Evolutionary conservation across 1,139 yeast genomes (phyloP).

Genomic region (Geotrichum candidum): DNA sequence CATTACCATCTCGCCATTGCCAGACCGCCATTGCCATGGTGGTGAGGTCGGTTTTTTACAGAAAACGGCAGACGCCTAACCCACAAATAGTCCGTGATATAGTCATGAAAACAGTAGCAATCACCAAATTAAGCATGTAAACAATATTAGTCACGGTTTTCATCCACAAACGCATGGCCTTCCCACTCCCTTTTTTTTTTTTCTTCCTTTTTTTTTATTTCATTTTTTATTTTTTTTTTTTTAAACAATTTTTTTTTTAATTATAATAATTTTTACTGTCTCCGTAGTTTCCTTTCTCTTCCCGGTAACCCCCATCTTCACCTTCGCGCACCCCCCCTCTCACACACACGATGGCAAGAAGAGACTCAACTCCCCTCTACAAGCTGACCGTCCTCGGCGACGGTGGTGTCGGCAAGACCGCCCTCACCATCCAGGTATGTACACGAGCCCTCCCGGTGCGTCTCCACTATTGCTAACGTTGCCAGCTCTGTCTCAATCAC

Average conservation of each 20-base stretch:
- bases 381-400: slow-evolving; percentile 95
- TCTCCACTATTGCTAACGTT: not conserved
- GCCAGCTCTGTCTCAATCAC: slow-evolving; percentile 42
- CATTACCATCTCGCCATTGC: too few relatives aligned
- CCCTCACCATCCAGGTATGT: slow-evolving; percentile 67
- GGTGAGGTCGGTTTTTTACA: too few relatives aligned
- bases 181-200: not conserved
- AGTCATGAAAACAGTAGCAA: too few relatives aligned
- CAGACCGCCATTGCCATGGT: too few relatives aligned
- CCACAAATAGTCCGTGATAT: too few relatives aligned
- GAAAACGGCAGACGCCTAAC: too few relatives aligned
- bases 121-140: too few relatives aligned
- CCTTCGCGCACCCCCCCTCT: not conserved
- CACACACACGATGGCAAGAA: slow-evolving; percentile 10
- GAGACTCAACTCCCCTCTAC: slow-evolving; percentile 35
- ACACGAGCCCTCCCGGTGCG: not conserved
- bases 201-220: not conserved
- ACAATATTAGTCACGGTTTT: not conserved
- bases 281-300: not conserved
- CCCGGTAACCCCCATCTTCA: not conserved
- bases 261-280: not conserved
- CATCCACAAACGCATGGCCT: not conserved
- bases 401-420: slow-evolving; percentile 98
- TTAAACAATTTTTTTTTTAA: not conserved
- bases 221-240: not conserved